Percentiles rank a stretch among this genome's conserved stretches.
These are phyloP conservation scores for Entophlyctis luteolus DNA, from an alignment of 192 early-diverging fungal species.

Conservation along the genomic window DNA sequence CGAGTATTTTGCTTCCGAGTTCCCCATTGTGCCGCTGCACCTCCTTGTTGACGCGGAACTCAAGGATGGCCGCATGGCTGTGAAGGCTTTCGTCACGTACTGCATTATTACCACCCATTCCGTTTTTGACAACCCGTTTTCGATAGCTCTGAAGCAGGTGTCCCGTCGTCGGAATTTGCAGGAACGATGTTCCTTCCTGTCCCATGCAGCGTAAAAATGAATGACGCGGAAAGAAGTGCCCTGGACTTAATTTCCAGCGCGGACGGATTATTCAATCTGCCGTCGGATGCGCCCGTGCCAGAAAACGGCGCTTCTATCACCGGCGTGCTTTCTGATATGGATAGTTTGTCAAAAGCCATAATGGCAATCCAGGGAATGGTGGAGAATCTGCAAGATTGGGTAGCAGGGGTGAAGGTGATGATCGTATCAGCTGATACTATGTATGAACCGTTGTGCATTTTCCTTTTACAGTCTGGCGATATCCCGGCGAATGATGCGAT, in stretches of 20 bases:
- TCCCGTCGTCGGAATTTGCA: constrained; percentile 68
- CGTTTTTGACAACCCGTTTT: neutral
- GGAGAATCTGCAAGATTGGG: constrained; percentile 75
- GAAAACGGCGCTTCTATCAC: neutral
- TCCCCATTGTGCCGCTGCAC: constrained; percentile 74
- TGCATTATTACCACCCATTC: too few relatives aligned
- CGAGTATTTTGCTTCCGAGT: constrained; percentile 64
- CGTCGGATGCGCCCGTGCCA: neutral
- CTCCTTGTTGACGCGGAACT: constrained; percentile 83
- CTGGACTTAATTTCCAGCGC: constrained; percentile 11
- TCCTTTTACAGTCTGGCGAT: constrained; percentile 18
- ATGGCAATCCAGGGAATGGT: constrained; percentile 77
- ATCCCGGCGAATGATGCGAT: constrained; percentile 62
- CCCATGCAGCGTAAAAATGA: constrained; percentile 84
- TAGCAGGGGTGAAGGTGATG: constrained; percentile 66
- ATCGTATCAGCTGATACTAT: neutral
- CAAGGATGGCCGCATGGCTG: constrained; percentile 62
- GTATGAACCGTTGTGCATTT: too few relatives aligned
- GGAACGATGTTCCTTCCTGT: constrained; percentile 80
- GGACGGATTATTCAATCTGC: neutral
- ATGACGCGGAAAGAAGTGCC: constrained; percentile 80
- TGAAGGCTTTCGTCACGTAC: constrained; percentile 72
- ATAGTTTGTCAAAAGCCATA: constrained; percentile 78
- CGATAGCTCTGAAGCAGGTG: constrained; percentile 68
- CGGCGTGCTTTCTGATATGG: constrained; percentile 78